phyloP scores from a whole-genome alignment of 768 basidiomycete genomes.

The Hericium alpestre region DNA sequence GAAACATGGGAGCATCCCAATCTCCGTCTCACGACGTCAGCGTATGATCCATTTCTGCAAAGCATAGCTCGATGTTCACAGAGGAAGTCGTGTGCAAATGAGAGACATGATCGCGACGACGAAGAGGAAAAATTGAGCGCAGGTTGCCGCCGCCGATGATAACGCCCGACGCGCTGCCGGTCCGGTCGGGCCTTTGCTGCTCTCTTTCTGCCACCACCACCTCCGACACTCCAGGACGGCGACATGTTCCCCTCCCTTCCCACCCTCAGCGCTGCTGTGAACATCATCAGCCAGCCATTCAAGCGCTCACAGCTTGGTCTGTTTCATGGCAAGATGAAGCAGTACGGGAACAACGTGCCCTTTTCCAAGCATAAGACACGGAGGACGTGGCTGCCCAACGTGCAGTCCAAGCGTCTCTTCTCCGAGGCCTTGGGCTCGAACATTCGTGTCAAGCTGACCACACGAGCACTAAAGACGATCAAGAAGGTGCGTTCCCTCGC shows the following conservation, averaged over 20 bases:
- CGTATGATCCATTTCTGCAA: no score
- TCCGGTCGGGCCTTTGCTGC: no score
- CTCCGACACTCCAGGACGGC: background rate
- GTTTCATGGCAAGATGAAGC: constrained; percentile 72
- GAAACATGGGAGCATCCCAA: no score
- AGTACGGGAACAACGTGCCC: constrained; percentile 82
- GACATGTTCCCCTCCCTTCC: constrained; percentile 27
- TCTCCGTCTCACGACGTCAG: no score
- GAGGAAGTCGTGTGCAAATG: no score
- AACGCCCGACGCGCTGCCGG: no score
- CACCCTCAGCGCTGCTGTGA: constrained; percentile 13
- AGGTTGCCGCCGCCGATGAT: no score
- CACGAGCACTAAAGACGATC: constrained; percentile 69
- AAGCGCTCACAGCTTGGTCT: constrained; percentile 75
- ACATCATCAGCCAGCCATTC: constrained; percentile 50
- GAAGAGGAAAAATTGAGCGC: no score
- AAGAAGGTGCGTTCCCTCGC: constrained; percentile 49
- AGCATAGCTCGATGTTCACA: no score
- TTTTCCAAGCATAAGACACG: constrained; percentile 84
- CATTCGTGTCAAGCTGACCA: constrained; percentile 62
- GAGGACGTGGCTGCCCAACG: constrained; percentile 80
- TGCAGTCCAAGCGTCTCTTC: constrained; percentile 63
- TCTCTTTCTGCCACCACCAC: no score
- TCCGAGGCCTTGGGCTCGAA: constrained; percentile 53
- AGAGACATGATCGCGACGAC: no score